Evolutionary conservation across 164 flowering plant genomes (phyloP).

Genomic region (Malania oleifera): DNA sequence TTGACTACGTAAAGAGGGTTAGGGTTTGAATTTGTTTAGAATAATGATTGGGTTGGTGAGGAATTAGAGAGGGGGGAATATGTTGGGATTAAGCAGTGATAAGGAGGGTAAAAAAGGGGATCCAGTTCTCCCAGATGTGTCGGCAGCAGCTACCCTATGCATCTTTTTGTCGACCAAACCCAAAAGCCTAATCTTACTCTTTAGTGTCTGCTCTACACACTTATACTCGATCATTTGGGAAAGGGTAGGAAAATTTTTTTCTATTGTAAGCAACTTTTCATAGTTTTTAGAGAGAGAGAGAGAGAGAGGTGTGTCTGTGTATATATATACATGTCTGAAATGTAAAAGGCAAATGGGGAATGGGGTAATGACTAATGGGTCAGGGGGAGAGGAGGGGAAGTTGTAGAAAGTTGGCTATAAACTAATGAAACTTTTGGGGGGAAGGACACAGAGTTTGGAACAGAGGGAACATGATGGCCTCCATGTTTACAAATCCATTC

Average conservation of each 20-base stretch:
- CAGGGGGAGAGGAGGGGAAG: slow-evolving; percentile 18
- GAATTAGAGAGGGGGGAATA: too few species aligned
- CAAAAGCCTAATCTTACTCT: slow-evolving; percentile 15
- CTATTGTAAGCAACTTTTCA: slow-evolving; percentile 13
- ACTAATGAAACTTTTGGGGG: slow-evolving; percentile 26
- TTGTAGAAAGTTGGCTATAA: slow-evolving; percentile 28
- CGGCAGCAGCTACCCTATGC: slow-evolving; percentile 16
- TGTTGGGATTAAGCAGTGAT: too few species aligned
- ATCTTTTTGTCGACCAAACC: slow-evolving; percentile 11
- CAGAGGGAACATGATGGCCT: slow-evolving; percentile 66
- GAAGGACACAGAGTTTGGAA: slow-evolving; percentile 38
- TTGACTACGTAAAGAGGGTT: too few species aligned
- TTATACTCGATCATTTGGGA: slow-evolving; percentile 14
- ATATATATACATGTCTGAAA: too few species aligned
- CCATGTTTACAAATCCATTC: slow-evolving; percentile 29
- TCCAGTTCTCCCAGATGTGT: slow-evolving; percentile 11
- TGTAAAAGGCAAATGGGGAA: background rate
- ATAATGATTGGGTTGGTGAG: too few species aligned
- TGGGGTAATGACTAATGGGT: background rate
- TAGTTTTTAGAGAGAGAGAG: slow-evolving; percentile 2
- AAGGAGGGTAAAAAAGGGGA: too few species aligned
- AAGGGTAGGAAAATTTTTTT: slow-evolving; percentile 8
- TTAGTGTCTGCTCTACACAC: too few species aligned
- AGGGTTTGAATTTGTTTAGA: too few species aligned
- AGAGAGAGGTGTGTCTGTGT: too few species aligned